Base-by-base conservation (phyloP, 2,329 filamentous ascomycete species). In the Ustilaginoidea virens region DNA sequence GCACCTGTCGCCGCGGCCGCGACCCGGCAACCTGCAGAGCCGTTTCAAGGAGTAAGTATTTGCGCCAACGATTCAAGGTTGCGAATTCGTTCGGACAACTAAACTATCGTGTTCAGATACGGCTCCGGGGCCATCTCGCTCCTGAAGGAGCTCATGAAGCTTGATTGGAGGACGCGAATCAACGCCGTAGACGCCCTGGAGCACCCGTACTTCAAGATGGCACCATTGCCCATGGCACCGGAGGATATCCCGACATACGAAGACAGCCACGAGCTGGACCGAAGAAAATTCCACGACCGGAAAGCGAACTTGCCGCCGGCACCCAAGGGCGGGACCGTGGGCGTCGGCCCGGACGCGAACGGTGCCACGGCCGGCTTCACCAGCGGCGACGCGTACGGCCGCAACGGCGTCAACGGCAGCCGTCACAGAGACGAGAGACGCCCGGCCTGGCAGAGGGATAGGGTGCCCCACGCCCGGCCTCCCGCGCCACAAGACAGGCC, bases 201-300 rank as follows among this genome's bases (percentile, higher is more conserved):
- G 38, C 90, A 98, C 45, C 74, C 82, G 1, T 98, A 94, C 53
- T 96, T 98, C 58, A 76, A 72, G 36, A 79, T 71, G 32, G 55
- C 68, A 1, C 90, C 90, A 4, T 61, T 79, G 4, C 90, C 90
- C 7, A 74, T 86, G 22, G 69, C 70, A 31, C 83, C 90, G 1
- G 76, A 79, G 38, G 85, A 96, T 28, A 68, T 98, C n/a, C 90
- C 90, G 2, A 69, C 61, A 11, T 96, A 93, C 45, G 82, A 92
- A 47, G 87, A 94, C 44, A 93, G 85, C 25, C 90, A 98, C 53
- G 90, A 98, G 52, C 63, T 96, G n/a, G 90, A 98, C 49, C 72
- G 87, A 28, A 74, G 85, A 49, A 92, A 87, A 53, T 87, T 85
- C 42, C 78, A 92, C 39, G 80, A 85, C 33, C 78, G 90, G 44